Evolutionary conservation across 208 protist genomes (phyloP), one percentile per base, ranked within the genome.

Genomic region (Strigomonas culicis): DNA sequence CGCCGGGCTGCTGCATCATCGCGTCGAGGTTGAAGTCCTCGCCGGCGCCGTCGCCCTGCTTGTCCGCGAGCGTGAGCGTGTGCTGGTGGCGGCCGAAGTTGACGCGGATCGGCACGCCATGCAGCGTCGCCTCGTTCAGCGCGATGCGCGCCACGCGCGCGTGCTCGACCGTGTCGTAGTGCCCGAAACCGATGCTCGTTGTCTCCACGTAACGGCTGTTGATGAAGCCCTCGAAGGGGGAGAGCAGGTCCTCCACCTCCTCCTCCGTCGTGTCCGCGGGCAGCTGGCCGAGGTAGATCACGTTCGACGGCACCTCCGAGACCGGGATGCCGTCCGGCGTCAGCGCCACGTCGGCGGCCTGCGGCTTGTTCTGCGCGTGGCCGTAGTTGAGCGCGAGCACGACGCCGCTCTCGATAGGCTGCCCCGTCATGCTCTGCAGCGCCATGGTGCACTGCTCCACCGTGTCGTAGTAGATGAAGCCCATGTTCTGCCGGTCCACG

Each of bases 41-140:
- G n/a, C 31, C 66, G 17, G 60, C 68, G 50, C 32, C 63, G 22
- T 39, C 39, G 19, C 44, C 27, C 41, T 50, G 41, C 17, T 58
- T 19, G 4, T 32, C 28, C 41, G 22, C 66, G n/a, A 75, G 69
- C 8, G 85, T 90, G 44, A 76, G 75, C 21, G 22, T 80, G 72
- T 95, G 89, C 64, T 92, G 93, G 22, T 72, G 75, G 64, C 93
- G 93, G 53, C 85, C 89, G 60, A 92, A 95, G 63, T 74, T 92
- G 25, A 92, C 82, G 36, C 89, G 86, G 36, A 93, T 74, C 4
- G 86, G 81, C 27, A 72, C 76, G 55, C 89, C 89, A n/a, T 75
- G 64, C 24, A 95, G 36, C 27, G 74, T 72, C 19, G 75, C 60
- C 62, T 78, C 79, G 27, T 79, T 63, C 51, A 95, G 69, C 13